These are phyloP conservation scores for Termitomyces sp. DNA, from an alignment of 768 basidiomycete genomes.

Conservation along the genomic window DNA sequence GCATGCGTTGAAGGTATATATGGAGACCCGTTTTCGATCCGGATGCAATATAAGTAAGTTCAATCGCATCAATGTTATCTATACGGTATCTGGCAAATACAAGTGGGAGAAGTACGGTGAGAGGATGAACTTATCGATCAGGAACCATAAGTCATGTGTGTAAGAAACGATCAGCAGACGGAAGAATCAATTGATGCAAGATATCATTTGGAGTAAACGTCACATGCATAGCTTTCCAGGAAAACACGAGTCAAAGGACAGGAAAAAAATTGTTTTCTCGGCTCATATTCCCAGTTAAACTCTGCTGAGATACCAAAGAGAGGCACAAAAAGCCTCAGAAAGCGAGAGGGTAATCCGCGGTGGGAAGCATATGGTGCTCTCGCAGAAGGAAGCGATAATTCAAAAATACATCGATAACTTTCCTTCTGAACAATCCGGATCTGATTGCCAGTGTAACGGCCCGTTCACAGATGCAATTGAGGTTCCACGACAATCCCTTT, in stretches of 20 bases:
- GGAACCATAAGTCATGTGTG: not conserved
- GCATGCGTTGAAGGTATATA: not conserved
- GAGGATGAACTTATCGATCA: not conserved
- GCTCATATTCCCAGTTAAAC: not conserved
- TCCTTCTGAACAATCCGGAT: not conserved
- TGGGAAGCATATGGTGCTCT: not conserved
- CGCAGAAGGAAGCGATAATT: not conserved
- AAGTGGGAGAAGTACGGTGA: not conserved
- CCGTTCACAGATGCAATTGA: not conserved
- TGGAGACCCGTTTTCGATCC: not conserved
- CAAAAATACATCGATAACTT: not conserved
- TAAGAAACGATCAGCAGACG: not conserved
- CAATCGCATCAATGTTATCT: too few relatives aligned
- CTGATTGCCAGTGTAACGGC: not conserved
- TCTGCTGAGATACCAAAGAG: not conserved
- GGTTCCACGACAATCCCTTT: not conserved
- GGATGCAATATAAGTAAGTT: not conserved
- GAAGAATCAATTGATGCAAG: too few relatives aligned
- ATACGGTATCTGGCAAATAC: not conserved
- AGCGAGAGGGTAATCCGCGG: not conserved
- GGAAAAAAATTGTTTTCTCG: not conserved
- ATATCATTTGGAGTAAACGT: too few relatives aligned
- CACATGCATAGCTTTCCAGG: too few relatives aligned
- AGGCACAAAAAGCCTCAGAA: not conserved
- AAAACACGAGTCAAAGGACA: not conserved